Evolutionary conservation across 495 filamentous ascomycete species (phyloP).

Genomic region (Podospora comata): DNA sequence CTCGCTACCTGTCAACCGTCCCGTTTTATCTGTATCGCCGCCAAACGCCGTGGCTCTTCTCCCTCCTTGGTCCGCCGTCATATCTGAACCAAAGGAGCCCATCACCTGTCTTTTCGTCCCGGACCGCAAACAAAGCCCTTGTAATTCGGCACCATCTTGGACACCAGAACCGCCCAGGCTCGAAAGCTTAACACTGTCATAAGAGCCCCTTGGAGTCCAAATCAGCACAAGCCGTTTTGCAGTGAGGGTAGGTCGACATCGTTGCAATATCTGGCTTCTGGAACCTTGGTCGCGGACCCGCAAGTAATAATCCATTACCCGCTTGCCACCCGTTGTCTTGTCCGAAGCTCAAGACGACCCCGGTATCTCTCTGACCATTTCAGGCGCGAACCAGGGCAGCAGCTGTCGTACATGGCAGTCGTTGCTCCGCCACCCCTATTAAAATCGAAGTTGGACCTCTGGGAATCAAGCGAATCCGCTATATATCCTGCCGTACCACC

Average conservation of each 20-base stretch:
- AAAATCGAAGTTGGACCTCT: constrained; percentile 33
- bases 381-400: constrained; percentile 23
- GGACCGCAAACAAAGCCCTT: constrained; percentile 18
- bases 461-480: constrained; percentile 33
- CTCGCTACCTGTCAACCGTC: constrained; percentile 29
- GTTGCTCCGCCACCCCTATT: constrained; percentile 30
- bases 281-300: constrained; percentile 30
- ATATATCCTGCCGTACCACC: constrained; percentile 34
- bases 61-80: constrained; percentile 16
- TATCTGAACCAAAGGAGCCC: constrained; percentile 21
- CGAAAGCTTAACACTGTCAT: constrained; percentile 20
- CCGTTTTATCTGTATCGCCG: constrained; percentile 21
- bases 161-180: neutral
- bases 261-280: constrained; percentile 22
- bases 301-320: constrained; percentile 26
- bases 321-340: constrained; percentile 24
- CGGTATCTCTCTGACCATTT: constrained; percentile 18
- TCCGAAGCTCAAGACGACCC: constrained; percentile 22
- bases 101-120: constrained; percentile 17
- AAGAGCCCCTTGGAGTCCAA: constrained; percentile 17
- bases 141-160: constrained; percentile 7
- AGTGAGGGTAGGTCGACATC: constrained; percentile 18
- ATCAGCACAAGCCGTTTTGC: constrained; percentile 15
- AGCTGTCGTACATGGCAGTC: constrained; percentile 34
- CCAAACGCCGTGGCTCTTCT: constrained; percentile 11